Conservation (phyloP, 2,329 filamentous ascomycete species). For the Fusarium metavorans region DNA sequence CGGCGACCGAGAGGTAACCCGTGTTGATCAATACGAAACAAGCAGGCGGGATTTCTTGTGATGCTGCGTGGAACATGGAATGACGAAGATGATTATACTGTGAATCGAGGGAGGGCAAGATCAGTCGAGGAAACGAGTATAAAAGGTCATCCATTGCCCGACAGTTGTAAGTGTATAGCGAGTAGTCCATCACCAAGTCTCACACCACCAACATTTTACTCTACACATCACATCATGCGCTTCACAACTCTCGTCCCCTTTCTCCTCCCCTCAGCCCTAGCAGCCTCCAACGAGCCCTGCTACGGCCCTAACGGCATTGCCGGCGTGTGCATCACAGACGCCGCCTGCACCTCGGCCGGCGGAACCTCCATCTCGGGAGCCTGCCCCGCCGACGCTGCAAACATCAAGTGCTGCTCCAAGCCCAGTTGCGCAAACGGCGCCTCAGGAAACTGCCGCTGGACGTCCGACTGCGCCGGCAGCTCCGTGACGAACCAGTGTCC, state of each 20-base stretch:
- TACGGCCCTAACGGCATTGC: conserved; percentile 39
- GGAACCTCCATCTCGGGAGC: conserved; percentile 53
- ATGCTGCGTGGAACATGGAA: conserved; percentile 1
- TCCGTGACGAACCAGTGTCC: conserved; percentile 50
- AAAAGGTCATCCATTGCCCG: not conserved
- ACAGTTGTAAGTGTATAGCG: not conserved
- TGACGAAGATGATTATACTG: not conserved
- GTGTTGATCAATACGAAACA: conserved; percentile 28
- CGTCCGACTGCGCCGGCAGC: conserved; percentile 52
- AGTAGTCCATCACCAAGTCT: not conserved
- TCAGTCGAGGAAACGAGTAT: not conserved
- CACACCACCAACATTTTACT: not conserved
- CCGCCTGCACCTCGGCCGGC: conserved; percentile 51
- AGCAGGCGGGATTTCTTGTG: not conserved
- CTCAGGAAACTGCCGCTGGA: conserved; percentile 54
- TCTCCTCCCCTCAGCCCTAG: conserved; percentile 32
- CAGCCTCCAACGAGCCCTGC: conserved; percentile 50
- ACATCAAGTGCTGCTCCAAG: conserved; percentile 59
- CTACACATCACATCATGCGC: conserved; percentile 32
- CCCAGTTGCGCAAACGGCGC: conserved; percentile 48
- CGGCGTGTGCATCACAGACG: conserved; percentile 55
- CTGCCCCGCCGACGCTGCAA: conserved; percentile 52
- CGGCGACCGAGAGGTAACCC: not conserved
- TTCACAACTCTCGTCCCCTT: conserved; percentile 25
- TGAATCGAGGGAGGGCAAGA: not conserved